Base-by-base conservation (phyloP, 2,329 filamentous ascomycete genomes). In the Aspergillus sp. region DNA sequence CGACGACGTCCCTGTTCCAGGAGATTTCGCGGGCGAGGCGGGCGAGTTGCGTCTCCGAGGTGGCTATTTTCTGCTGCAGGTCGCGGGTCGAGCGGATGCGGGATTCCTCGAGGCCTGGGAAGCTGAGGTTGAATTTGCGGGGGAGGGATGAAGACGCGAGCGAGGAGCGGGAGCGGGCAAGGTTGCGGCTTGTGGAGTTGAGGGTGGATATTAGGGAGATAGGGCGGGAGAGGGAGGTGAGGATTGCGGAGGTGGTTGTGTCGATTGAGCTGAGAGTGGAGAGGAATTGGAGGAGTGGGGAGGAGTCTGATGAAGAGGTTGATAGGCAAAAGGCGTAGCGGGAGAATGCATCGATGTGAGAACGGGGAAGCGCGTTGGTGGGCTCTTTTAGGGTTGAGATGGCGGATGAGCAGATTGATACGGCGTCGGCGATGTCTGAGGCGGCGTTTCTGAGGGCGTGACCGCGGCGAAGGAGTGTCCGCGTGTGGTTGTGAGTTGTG, bases 1-100 rank as follows among this genome's bases (percentile, higher is more conserved):
- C 93, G 23, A 98, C 93, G 14, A 93, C 91, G 73, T 96, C 91
- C 76, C 97, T 93, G 48, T 93, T 96, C 73, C 95, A 96, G 50
- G 91, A 81, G 55, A 99, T 79, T 74, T 99, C 95, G 52, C 86
- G 86, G 0, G 89, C 88, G n/a, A 96, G 76, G 44, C 86, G 84
- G 19, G 88, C 84, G 11, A 90, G 84, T 70, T 97, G 91, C 17
- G 81, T 76, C 62, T 88, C 84, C 21, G 85, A 86, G 62, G 87
- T 87, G 14, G 85, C 82, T 39, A 91, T 90, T 66, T 90, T 91
- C 63, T 90, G 88, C 76, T 92, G 90, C 44, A 90, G 90, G 57
- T 98, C 95, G 62, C 91, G 88, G 66, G 92, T 89, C 9, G 92
- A 82, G 31, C 90, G 86, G 70, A 90, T 88, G 19, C 93, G 84